These are phyloP conservation scores for Picea glauca DNA, from an alignment of 75 land plant genomes.

Conservation along the genomic window DNA sequence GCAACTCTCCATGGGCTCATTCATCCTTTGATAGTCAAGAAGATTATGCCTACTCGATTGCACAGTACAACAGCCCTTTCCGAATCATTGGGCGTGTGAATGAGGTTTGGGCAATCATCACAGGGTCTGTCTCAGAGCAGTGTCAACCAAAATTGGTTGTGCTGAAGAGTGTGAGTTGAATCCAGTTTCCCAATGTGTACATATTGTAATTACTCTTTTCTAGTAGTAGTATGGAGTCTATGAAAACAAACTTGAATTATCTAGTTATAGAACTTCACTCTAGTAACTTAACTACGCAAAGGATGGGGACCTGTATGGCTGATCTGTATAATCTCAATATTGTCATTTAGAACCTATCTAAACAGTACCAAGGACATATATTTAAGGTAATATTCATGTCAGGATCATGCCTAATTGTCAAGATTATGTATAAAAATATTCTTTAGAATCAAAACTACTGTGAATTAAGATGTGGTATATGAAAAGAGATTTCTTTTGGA, in stretches of 20 bases:
- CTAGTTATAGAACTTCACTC: neutral
- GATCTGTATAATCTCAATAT: neutral
- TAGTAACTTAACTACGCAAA: neutral
- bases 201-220: neutral
- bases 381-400: neutral
- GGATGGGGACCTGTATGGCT: neutral
- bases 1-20: constrained; percentile 61
- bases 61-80: constrained; percentile 78
- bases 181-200: neutral
- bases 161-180: constrained; percentile 3
- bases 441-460: too few species aligned
- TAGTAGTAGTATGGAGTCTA: neutral
- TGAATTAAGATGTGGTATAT: too few species aligned
- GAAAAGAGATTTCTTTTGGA: too few species aligned
- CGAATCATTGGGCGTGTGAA: constrained; percentile 51
- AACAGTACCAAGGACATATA: neutral
- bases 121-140: constrained; percentile 13
- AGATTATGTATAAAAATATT: neutral
- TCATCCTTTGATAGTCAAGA: constrained; percentile 29
- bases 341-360: neutral
- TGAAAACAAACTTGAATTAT: neutral
- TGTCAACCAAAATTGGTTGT: constrained; percentile 10
- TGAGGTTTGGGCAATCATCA: constrained; percentile 76
- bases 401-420: neutral
- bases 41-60: constrained; percentile 69